Conservation (phyloP, 768 basidiomycete genomes). For the Boletus subparvulus region DNA sequence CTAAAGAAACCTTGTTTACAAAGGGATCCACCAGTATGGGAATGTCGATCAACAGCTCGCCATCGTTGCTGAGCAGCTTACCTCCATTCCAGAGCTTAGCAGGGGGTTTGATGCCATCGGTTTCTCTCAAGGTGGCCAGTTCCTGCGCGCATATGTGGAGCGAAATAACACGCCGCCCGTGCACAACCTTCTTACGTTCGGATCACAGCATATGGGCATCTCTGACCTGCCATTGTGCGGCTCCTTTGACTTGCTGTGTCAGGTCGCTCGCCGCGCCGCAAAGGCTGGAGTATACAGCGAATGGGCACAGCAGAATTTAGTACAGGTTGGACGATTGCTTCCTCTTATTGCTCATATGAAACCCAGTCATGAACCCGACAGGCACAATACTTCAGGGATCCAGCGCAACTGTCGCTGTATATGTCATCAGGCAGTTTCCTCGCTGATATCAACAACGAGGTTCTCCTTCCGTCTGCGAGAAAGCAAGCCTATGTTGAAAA, state of each 20-base stretch:
- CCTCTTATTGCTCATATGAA: neutral
- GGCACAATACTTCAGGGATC: constrained; percentile 89
- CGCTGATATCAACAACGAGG: constrained; percentile 77
- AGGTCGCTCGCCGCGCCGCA: constrained; percentile 59
- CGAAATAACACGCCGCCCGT: constrained; percentile 70
- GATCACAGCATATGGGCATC: constrained; percentile 85
- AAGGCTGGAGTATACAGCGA: constrained; percentile 64
- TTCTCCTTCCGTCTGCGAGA: constrained; percentile 38
- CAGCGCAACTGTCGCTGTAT: constrained; percentile 56
- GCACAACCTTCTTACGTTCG: constrained; percentile 83
- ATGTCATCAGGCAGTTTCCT: constrained; percentile 65
- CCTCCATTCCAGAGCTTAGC: constrained; percentile 59
- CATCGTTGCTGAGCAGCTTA: constrained; percentile 62
- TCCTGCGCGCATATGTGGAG: constrained; percentile 83
- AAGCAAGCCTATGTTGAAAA: constrained; percentile 63
- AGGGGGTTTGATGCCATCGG: constrained; percentile 84
- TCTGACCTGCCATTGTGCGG: constrained; percentile 70
- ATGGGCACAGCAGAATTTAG: constrained; percentile 75
- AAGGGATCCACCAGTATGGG: constrained; percentile 56
- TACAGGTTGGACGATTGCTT: constrained; percentile 51
- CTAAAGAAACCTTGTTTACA: neutral
- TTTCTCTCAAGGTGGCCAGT: constrained; percentile 89
- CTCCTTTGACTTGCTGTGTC: constrained; percentile 67
- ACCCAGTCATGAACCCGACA: constrained; percentile 26
- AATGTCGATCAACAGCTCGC: constrained; percentile 71